Conservation (phyloP, 2,329 filamentous ascomycete genomes). For the Cercospora sp. region DNA sequence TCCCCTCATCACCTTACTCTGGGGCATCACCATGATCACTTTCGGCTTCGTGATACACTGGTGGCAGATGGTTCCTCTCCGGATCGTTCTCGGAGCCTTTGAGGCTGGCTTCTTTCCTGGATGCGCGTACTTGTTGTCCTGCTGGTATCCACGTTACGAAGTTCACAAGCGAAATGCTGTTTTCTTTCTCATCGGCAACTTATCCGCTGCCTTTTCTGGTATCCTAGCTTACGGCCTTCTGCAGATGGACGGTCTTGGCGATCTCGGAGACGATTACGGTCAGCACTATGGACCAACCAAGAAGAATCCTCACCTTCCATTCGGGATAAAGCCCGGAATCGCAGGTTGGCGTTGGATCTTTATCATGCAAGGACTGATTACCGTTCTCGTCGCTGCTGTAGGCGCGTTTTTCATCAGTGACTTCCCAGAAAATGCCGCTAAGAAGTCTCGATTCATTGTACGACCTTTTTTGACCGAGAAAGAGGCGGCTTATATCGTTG, state of each 20-base stretch:
- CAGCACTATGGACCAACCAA: constrained; percentile 38
- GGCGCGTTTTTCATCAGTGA: constrained; percentile 48
- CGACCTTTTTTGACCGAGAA: constrained; percentile 47
- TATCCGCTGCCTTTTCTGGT: constrained; percentile 51
- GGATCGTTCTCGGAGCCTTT: constrained; percentile 62
- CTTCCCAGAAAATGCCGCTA: constrained; percentile 46
- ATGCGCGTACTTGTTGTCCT: constrained; percentile 70
- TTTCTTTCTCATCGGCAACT: constrained; percentile 53
- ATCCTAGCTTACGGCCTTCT: constrained; percentile 43
- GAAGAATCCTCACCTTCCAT: constrained; percentile 27
- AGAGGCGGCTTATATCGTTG: constrained; percentile 53
- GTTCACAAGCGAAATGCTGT: constrained; percentile 44
- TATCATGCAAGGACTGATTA: constrained; percentile 47
- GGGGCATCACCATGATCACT: constrained; percentile 62
- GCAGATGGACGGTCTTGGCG: constrained; percentile 51
- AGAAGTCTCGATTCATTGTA: constrained; percentile 38
- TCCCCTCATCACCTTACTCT: constrained; percentile 49
- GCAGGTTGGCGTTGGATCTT: constrained; percentile 50
- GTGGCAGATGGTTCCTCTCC: constrained; percentile 54
- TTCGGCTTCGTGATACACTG: constrained; percentile 63
- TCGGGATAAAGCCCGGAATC: constrained; percentile 39
- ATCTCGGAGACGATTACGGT: constrained; percentile 35
- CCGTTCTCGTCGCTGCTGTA: constrained; percentile 42
- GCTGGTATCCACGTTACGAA: constrained; percentile 50
- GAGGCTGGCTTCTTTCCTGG: constrained; percentile 57